These are phyloP conservation scores for Prunus dulcis DNA, from an alignment of 306 rosid species.

Conservation along the genomic window DNA sequence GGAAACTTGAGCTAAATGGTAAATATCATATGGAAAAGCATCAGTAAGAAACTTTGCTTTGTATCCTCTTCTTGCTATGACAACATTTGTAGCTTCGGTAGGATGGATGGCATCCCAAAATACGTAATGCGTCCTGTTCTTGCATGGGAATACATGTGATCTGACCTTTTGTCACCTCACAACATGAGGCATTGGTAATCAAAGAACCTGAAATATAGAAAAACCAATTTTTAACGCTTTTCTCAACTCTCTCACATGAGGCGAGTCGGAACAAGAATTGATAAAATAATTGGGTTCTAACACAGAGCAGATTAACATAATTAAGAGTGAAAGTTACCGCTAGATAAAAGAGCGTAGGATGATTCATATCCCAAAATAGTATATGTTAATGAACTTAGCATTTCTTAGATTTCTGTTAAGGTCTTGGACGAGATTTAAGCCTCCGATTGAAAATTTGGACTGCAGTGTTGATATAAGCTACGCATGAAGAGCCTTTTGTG, in stretches of 20 bases:
- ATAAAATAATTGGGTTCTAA: too few species aligned
- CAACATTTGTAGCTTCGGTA: background rate
- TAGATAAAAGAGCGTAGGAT: background rate
- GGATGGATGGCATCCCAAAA: slow-evolving; percentile 25
- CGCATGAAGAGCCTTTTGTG: slow-evolving; percentile 14
- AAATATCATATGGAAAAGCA: slow-evolving; percentile 15
- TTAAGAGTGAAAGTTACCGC: too few species aligned
- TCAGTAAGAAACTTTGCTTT: background rate
- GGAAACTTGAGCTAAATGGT: background rate
- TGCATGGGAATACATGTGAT: slow-evolving; percentile 4
- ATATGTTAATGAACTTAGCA: slow-evolving; percentile 31
- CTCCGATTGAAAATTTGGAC: slow-evolving; percentile 19
- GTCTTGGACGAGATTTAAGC: slow-evolving; percentile 28
- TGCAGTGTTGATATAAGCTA: slow-evolving; percentile 22
- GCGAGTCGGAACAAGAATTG: too few species aligned
- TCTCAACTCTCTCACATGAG: too few species aligned
- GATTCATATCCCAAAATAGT: slow-evolving; percentile 1
- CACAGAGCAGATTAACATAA: too few species aligned
- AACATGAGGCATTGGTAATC: too few species aligned
- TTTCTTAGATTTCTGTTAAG: slow-evolving; percentile 8
- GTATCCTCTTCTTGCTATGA: background rate
- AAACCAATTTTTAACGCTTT: too few species aligned
- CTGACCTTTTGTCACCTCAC: too few species aligned
- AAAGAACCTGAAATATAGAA: too few species aligned
- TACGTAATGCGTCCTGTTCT: background rate